These are phyloP conservation scores for Albophoma yamanashiensis DNA, from an alignment of 2,329 filamentous ascomycete species.

Conservation along the genomic window DNA sequence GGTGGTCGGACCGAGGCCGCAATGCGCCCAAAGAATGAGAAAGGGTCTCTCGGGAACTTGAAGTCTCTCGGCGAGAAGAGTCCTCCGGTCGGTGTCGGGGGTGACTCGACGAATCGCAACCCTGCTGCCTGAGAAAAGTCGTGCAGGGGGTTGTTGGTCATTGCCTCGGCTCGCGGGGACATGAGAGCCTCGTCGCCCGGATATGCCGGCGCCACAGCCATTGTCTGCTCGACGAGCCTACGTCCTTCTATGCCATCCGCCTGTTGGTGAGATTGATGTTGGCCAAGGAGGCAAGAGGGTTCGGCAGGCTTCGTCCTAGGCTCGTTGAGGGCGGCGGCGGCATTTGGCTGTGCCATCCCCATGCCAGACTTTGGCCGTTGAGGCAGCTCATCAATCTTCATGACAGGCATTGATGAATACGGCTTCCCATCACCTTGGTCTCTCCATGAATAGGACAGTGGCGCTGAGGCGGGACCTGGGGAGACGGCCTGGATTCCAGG, in stretches of 20 bases:
- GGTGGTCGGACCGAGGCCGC: slow-evolving; percentile 36
- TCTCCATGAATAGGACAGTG: slow-evolving; percentile 50
- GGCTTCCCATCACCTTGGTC: slow-evolving; percentile 25
- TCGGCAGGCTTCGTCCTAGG: slow-evolving; percentile 25
- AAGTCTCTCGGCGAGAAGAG: slow-evolving; percentile 42
- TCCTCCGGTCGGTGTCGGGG: slow-evolving; percentile 39
- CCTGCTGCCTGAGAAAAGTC: slow-evolving; percentile 30
- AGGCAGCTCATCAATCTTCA: slow-evolving; percentile 11
- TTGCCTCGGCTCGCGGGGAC: slow-evolving; percentile 62
- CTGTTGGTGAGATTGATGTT: not conserved
- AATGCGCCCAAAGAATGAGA: slow-evolving; percentile 36
- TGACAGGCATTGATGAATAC: not conserved
- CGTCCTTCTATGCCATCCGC: slow-evolving; percentile 7
- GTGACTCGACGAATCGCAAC: slow-evolving; percentile 41
- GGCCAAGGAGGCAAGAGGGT: not conserved
- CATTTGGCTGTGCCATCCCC: slow-evolving; percentile 5
- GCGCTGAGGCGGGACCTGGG: slow-evolving; percentile 56
- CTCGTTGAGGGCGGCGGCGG: slow-evolving; percentile 5
- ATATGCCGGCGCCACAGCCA: slow-evolving; percentile 21
- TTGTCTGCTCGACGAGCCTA: slow-evolving; percentile 20
- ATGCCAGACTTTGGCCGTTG: slow-evolving; percentile 25
- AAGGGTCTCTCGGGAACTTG: slow-evolving; percentile 43
- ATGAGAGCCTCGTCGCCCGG: slow-evolving; percentile 46
- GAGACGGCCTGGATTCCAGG: slow-evolving; percentile 39
- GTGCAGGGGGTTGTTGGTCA: slow-evolving; percentile 58